phyloP scores from a whole-genome alignment of 2,329 filamentous ascomycete genomes.

The Aspergillus phoenicis region DNA sequence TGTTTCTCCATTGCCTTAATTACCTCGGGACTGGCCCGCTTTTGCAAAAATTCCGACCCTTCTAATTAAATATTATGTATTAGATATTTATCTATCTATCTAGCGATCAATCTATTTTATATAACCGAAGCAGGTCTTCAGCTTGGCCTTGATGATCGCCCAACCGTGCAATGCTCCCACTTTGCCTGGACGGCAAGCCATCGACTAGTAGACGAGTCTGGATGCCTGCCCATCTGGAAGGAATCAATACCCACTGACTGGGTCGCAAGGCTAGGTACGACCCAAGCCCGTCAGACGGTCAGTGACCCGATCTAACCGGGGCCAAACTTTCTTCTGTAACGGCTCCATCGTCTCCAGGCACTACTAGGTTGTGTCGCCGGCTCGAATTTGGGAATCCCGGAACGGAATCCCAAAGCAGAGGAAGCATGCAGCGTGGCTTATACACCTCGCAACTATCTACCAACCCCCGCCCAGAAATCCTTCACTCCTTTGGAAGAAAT shows the following conservation, averaged over 20 bases:
- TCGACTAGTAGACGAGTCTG: background rate
- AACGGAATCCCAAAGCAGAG: background rate
- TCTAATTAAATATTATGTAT: background rate
- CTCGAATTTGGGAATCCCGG: background rate
- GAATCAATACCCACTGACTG: background rate
- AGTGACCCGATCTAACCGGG: background rate
- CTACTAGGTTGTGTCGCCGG: background rate
- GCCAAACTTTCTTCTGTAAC: constrained; percentile 7
- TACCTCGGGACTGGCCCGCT: background rate
- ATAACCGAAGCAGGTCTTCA: background rate
- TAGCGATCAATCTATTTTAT: background rate
- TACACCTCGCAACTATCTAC: background rate
- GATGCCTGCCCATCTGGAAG: background rate
- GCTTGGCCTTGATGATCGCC: background rate
- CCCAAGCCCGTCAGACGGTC: constrained; percentile 1
- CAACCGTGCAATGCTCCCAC: background rate
- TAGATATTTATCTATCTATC: background rate
- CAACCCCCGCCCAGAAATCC: background rate
- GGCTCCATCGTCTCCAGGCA: background rate
- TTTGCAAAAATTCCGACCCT: background rate
- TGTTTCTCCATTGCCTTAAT: background rate
- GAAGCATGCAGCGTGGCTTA: background rate
- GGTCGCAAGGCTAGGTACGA: background rate
- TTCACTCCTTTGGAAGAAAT: constrained; percentile 1
- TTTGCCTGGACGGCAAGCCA: background rate